Evolutionary conservation across 208 protist genomes (phyloP).

Genomic region (Zelonia costaricensis): DNA sequence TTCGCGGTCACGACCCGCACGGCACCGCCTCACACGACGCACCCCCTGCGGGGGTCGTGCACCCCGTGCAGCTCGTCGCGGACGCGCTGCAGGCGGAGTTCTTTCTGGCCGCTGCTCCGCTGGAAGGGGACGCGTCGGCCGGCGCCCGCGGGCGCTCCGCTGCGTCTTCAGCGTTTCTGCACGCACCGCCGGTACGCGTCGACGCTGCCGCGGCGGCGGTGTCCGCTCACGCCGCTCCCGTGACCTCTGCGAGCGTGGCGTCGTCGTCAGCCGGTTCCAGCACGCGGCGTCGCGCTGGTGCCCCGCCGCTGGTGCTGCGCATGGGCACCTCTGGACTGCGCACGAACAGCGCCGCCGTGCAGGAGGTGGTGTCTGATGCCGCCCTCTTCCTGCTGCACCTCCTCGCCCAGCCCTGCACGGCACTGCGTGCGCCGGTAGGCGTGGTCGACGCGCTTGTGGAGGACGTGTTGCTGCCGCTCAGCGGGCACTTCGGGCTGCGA

Average conservation of each 20-base stretch:
- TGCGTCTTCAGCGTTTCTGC: no score
- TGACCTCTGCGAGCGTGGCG: no score
- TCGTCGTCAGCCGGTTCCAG: no score
- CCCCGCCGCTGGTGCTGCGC: conserved; percentile 10
- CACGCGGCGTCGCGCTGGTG: conserved; percentile 13
- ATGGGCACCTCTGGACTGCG: conserved; percentile 17
- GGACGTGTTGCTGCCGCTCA: conserved; percentile 37
- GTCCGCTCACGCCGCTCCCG: no score
- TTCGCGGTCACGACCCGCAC: no score
- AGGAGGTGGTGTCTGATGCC: conserved; percentile 49
- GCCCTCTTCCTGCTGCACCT: conserved; percentile 70
- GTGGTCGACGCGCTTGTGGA: conserved; percentile 43
- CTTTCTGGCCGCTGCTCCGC: conserved; percentile 11
- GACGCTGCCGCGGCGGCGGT: no score
- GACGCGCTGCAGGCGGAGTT: conserved; percentile 15
- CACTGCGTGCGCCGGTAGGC: conserved; percentile 36
- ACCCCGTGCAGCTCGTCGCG: conserved; percentile 12
- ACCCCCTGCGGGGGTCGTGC: neutral
- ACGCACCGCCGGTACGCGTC: no score
- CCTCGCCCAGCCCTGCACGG: conserved; percentile 58
- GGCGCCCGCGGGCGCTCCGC: no score
- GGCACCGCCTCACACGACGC: neutral
- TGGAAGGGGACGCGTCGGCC: neutral
- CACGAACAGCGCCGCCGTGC: conserved; percentile 23
- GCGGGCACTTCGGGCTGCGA: conserved; percentile 39